Evolutionary conservation across 2,329 filamentous ascomycete species (phyloP).

Genomic region (Phialophora macrospora): DNA sequence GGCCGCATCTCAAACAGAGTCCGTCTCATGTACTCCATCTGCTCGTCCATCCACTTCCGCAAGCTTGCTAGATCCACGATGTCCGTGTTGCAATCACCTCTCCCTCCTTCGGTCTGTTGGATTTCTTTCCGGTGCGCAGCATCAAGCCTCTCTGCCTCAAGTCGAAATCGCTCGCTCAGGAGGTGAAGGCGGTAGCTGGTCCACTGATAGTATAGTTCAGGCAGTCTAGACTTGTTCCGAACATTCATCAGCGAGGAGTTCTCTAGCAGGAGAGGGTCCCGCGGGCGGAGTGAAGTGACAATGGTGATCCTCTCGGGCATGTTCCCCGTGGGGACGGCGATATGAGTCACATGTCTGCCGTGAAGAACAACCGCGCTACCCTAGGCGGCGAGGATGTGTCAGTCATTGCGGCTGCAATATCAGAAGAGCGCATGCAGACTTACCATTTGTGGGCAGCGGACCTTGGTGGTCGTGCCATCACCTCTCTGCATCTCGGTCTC

Average conservation of each 20-base stretch:
- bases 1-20: conserved; percentile 17
- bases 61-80: conserved; percentile 6
- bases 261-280: conserved; percentile 58
- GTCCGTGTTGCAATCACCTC: not conserved
- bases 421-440: conserved; percentile 14
- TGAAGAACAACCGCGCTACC: conserved; percentile 68
- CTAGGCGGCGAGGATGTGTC: conserved; percentile 43
- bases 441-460: conserved; percentile 51
- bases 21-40: conserved; percentile 14
- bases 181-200: conserved; percentile 66
- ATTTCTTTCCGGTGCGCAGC: conserved; percentile 1
- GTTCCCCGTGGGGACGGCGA: conserved; percentile 63
- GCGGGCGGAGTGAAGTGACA: conserved; percentile 68
- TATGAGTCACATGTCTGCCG: conserved; percentile 69
- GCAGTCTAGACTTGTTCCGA: conserved; percentile 61
- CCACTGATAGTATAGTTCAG: conserved; percentile 65
- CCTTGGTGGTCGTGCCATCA: conserved; percentile 51
- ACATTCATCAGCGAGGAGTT: conserved; percentile 65
- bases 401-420: not conserved
- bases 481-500: conserved; percentile 65
- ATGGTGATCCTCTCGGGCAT: conserved; percentile 67
- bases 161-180: conserved; percentile 57
- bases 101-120: not conserved
- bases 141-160: conserved; percentile 11
- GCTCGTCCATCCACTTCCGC: conserved; percentile 13